Evolutionary conservation across 768 basidiomycete genomes (phyloP).

Genomic region (Leccinum arenicola): DNA sequence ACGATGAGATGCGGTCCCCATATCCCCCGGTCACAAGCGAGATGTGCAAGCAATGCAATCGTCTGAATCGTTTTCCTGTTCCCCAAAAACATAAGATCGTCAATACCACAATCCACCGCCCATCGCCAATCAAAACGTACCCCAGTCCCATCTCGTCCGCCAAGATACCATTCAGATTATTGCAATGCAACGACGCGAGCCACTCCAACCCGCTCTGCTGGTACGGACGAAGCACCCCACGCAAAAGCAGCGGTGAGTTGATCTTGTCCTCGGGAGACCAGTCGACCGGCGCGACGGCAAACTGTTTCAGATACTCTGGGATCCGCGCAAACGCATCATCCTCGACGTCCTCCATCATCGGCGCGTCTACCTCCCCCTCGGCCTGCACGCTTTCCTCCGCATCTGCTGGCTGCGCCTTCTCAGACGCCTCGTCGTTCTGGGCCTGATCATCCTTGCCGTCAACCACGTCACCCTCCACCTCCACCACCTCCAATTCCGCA

Average conservation of each 20-base stretch:
- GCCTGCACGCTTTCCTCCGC: neutral
- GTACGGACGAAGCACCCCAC: slow-evolving; percentile 87
- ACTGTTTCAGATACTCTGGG: slow-evolving; percentile 61
- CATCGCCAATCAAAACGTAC: slow-evolving; percentile 43
- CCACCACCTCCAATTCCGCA: neutral
- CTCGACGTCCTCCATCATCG: slow-evolving; percentile 42
- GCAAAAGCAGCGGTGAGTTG: slow-evolving; percentile 69
- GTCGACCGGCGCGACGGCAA: slow-evolving; percentile 67
- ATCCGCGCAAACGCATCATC: slow-evolving; percentile 36
- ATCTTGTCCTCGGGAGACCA: slow-evolving; percentile 62
- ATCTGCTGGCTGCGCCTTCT: slow-evolving; percentile 1
- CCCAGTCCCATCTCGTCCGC: slow-evolving; percentile 96
- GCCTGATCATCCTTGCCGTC: neutral
- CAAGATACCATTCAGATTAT: slow-evolving; percentile 78
- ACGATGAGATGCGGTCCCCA: slow-evolving; percentile 92
- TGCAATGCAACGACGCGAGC: slow-evolving; percentile 83
- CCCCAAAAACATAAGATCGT: neutral
- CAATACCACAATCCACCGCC: neutral
- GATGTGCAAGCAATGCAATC: slow-evolving; percentile 88
- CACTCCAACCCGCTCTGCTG: slow-evolving; percentile 93
- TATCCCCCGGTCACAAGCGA: slow-evolving; percentile 86
- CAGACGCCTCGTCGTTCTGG: neutral
- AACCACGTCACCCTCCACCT: neutral
- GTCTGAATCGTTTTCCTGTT: slow-evolving; percentile 93
- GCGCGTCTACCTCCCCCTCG: slow-evolving; percentile 7